phyloP scores from a whole-genome alignment of 1,139 yeast genomes.

The Pichia sorboxylosa region DNA sequence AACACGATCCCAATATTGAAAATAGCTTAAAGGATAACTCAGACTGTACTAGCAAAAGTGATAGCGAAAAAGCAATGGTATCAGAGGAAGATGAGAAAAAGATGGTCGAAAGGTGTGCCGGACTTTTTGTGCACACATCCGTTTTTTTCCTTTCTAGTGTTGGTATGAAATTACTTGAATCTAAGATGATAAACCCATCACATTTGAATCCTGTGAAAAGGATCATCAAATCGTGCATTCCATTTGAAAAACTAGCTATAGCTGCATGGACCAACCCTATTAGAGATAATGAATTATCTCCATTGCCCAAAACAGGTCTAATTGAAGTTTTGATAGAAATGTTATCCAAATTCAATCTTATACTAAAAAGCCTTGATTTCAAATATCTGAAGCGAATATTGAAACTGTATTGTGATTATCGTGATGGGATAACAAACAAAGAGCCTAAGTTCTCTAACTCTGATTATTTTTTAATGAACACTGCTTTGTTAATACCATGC shows the following conservation, averaged over 20 bases:
- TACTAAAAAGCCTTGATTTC: conserved; percentile 7
- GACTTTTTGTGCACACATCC: conserved; percentile 19
- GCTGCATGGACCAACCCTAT: conserved; percentile 26
- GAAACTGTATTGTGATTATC: conserved; percentile 15
- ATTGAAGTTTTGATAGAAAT: conserved; percentile 9
- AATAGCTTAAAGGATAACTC: background rate
- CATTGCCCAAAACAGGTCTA: conserved; percentile 23
- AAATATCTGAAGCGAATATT: conserved; percentile 7
- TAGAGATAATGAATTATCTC: conserved; percentile 16
- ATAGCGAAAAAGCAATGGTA: no score
- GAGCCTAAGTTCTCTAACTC: conserved; percentile 18
- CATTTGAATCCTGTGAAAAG: conserved; percentile 17
- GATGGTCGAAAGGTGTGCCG: conserved; percentile 8
- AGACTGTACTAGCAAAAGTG: no score
- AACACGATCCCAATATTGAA: no score
- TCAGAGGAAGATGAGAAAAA: no score
- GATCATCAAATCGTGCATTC: conserved; percentile 15
- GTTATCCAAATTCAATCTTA: conserved; percentile 2
- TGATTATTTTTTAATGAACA: conserved; percentile 21
- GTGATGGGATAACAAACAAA: conserved; percentile 14
- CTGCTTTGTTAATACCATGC: conserved; percentile 14
- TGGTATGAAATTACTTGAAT: conserved; percentile 31
- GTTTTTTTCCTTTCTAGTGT: conserved; percentile 29
- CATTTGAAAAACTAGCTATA: conserved; percentile 13
- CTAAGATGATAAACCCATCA: conserved; percentile 23